Percentiles rank a stretch among this genome's conserved stretches.
These are phyloP conservation scores for Coemansia sp. DNA, from an alignment of 192 early-diverging fungal species.

Conservation along the genomic window DNA sequence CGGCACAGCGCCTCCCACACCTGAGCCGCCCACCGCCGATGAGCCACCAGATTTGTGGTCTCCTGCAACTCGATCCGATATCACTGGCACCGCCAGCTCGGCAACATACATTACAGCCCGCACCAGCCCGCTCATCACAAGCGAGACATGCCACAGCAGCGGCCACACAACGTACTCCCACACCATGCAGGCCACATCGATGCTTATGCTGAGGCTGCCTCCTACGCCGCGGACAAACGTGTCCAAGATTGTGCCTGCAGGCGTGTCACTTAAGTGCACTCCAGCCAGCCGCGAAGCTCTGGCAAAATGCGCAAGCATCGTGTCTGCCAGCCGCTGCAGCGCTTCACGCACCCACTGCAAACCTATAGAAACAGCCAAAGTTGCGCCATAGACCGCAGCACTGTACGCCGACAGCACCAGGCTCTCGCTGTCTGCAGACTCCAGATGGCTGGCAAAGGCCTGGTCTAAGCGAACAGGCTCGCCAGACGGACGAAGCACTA, in stretches of 20 bases:
- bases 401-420: neutral
- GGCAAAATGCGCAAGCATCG: neutral
- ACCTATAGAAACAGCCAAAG: neutral
- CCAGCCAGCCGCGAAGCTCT: neutral
- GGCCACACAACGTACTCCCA: conserved; percentile 7
- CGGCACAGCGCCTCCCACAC: conserved; percentile 20
- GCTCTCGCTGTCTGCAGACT: neutral
- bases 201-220: neutral
- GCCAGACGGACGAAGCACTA: conserved; percentile 15
- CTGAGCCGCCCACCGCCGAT: neutral
- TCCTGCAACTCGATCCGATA: neutral
- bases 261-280: neutral
- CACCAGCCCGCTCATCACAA: neutral
- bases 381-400: neutral
- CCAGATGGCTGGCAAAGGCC: neutral
- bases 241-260: neutral
- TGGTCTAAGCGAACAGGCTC: conserved; percentile 6
- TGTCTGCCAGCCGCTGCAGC: conserved; percentile 8
- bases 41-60: neutral
- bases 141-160: conserved; percentile 7
- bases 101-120: neutral
- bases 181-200: neutral
- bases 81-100: neutral
- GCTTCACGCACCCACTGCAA: neutral
- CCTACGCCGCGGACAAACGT: neutral